phyloP scores from a whole-genome alignment of 257 asterid species.

The Forsythia viridissima region DNA sequence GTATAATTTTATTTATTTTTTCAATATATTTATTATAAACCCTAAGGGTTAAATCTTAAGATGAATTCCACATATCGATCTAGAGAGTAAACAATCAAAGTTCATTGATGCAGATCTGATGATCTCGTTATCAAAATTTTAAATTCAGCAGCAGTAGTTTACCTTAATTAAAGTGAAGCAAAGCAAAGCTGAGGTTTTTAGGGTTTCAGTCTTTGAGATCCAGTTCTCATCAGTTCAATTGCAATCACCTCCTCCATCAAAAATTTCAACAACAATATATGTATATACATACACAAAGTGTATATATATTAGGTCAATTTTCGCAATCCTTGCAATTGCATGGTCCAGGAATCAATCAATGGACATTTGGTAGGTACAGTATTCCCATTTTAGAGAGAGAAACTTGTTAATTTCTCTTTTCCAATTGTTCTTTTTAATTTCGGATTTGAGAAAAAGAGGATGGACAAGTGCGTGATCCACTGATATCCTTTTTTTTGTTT shows the following conservation, averaged over 20 bases:
- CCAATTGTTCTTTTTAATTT: background rate
- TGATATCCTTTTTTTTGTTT: background rate
- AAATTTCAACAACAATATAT: conserved; percentile 23
- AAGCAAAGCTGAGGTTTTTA: conserved; percentile 42
- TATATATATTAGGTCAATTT: conserved; percentile 21
- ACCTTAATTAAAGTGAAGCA: conserved; percentile 42
- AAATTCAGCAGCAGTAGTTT: conserved; percentile 40
- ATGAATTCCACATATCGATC: conserved; percentile 18
- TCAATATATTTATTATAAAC: background rate
- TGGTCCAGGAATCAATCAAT: conserved; percentile 29
- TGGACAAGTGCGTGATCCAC: background rate
- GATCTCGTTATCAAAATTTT: conserved; percentile 29
- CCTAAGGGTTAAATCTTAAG: background rate
- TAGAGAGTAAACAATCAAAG: conserved; percentile 16
- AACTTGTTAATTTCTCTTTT: background rate
- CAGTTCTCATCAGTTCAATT: conserved; percentile 46
- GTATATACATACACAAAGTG: conserved; percentile 8
- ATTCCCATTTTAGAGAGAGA: conserved; percentile 1
- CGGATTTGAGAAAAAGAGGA: background rate
- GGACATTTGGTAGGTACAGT: background rate
- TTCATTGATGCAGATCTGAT: conserved; percentile 33
- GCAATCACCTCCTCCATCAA: conserved; percentile 22
- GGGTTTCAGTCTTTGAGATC: conserved; percentile 47
- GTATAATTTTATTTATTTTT: background rate
- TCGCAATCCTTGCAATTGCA: conserved; percentile 23